These are phyloP conservation scores for Thielaviopsis punctulata DNA, from an alignment of 2,329 filamentous ascomycete species.

Conservation along the genomic window DNA sequence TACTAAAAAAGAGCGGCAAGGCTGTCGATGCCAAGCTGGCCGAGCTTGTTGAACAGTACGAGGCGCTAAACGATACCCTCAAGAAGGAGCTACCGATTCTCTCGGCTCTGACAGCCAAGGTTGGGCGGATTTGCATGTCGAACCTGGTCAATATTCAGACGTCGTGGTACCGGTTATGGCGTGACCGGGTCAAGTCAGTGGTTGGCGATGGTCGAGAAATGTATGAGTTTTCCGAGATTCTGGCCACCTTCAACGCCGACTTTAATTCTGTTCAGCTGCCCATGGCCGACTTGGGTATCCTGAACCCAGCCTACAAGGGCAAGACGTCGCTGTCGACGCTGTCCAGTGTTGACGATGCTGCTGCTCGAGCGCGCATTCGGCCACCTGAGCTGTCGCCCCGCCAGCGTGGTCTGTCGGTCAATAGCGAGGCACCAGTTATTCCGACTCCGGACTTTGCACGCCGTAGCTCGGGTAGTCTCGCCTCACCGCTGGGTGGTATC, in stretches of 20 bases:
- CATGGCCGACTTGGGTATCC: constrained; percentile 53
- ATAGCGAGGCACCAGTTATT: constrained; percentile 43
- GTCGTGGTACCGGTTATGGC: constrained; percentile 69
- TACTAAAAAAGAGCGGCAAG: constrained; percentile 63
- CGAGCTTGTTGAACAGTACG: constrained; percentile 76
- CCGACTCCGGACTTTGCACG: constrained; percentile 50
- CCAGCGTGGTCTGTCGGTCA: constrained; percentile 41
- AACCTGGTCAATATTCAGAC: constrained; percentile 75
- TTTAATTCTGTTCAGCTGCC: constrained; percentile 60
- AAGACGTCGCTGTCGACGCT: constrained; percentile 42
- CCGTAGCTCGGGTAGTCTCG: constrained; percentile 49
- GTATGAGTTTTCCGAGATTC: constrained; percentile 54
- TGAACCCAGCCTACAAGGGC: constrained; percentile 54
- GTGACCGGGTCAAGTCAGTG: constrained; percentile 62
- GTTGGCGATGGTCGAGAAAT: constrained; percentile 46
- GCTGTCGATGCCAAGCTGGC: constrained; percentile 73
- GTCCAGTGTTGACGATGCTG: constrained; percentile 32
- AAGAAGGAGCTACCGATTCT: constrained; percentile 83
- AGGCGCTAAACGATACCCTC: constrained; percentile 78
- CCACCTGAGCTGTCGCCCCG: constrained; percentile 34
- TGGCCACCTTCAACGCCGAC: constrained; percentile 62
- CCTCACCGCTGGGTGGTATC: constrained; percentile 36
- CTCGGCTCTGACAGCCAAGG: constrained; percentile 60
- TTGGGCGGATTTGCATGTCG: constrained; percentile 67
- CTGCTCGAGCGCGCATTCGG: constrained; percentile 28